Evolutionary conservation across 108 stramenopile species (phyloP).

Genomic region (Cyclostephanos invisitatus): DNA sequence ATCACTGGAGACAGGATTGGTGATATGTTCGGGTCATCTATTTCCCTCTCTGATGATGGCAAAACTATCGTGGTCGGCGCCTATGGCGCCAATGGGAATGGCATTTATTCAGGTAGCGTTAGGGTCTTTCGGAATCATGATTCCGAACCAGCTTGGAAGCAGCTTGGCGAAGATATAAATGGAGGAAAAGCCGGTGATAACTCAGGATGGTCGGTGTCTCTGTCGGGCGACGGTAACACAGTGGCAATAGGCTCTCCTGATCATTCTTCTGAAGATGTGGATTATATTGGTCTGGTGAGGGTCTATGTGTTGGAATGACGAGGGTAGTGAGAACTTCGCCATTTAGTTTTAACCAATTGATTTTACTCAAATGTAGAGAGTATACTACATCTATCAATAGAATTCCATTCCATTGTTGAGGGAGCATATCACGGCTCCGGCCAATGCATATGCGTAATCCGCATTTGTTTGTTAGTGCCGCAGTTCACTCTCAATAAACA

Average conservation of each 20-base stretch:
- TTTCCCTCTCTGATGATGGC: slow-evolving; percentile 14
- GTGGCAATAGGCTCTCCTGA: slow-evolving; percentile 14
- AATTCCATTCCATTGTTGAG: no score
- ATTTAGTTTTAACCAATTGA: no score
- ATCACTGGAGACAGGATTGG: not conserved
- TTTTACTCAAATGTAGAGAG: no score
- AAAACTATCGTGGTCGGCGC: not conserved
- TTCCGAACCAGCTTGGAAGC: no score
- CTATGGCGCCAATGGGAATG: not conserved
- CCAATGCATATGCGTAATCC: no score
- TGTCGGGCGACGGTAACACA: slow-evolving; percentile 17
- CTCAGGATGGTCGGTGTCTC: not conserved
- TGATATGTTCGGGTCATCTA: slow-evolving; percentile 8
- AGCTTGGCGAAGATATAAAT: not conserved
- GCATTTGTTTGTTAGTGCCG: no score
- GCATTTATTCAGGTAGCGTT: no score
- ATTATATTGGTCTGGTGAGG: not conserved
- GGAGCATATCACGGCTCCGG: no score
- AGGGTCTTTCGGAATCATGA: no score
- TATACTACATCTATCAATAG: no score
- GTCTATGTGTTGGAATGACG: not conserved
- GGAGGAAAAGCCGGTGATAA: slow-evolving; percentile 8
- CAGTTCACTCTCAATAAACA: no score
- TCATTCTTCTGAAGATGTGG: not conserved
- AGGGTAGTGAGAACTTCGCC: no score